Base-by-base conservation (phyloP, 495 filamentous ascomycete genomes). In the Bombardia bombarda region DNA sequence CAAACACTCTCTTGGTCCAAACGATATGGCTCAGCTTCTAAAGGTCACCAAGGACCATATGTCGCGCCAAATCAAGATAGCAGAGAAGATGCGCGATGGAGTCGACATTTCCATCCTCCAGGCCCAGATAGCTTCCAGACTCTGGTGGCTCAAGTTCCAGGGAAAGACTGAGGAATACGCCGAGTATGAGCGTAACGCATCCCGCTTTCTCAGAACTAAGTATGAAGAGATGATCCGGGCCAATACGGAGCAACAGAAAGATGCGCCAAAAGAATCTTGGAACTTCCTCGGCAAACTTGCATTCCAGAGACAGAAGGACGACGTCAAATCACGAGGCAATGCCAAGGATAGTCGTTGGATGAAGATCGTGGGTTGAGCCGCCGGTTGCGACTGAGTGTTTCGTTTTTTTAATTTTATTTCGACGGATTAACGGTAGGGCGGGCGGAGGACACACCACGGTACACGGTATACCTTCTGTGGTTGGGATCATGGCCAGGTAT, bases 81-180 rank as follows among this genome's bases (percentile, higher is more conserved):
- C 44, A 4, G 44, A 59, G 20, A 37, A 58, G 9, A 17, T 65
- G n/a, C 52, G 58, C 2, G 57, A 61, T 7, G 52, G 63, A 22
- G 44, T 56, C 18, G 41, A 58, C 25, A 19, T 66, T 21, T 52
- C 56, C 3, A 30, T 72, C 22, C 56, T 71, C 37, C 60, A 59
- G 18, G 67, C 67, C 19, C 70, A 69, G 38, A 52, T 73, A 10
- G 41, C 49, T 14, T 70, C 70, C 24, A 67, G 57, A 51, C 62
- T 73, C n/a, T 66, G 58, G 58, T 73, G 70, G 70, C 54, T 73
- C 24, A 62, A 55, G 47, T 4, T 67, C 30, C 64, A 53, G 38
- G 67, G 68, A 2, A 67, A 60, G 48, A 46, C 37, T n/a, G 51
- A 66, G 3, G 67, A 70, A 39, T 56, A 67, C 25, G 53, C 53